A percentile compares a stretch with the other conserved stretches of the same genome.
phyloP scores from a whole-genome alignment of 106 monocot species.

The Platanthera guangdongensis region DNA sequence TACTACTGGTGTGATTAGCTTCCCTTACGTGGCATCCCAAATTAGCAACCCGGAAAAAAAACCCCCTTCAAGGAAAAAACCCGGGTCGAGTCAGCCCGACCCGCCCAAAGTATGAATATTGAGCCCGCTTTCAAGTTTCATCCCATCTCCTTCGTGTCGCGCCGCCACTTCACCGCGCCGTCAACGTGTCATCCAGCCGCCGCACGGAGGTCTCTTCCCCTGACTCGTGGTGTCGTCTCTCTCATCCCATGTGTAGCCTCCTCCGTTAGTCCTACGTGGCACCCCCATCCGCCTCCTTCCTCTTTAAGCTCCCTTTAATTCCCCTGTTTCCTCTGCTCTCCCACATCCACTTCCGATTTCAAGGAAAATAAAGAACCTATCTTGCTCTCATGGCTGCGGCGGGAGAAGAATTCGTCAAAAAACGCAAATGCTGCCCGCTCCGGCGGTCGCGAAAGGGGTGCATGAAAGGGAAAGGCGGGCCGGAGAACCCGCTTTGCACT shows the following conservation, averaged over 20 bases:
- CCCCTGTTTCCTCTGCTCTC: not conserved
- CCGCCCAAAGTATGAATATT: too few species aligned
- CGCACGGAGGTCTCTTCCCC: too few species aligned
- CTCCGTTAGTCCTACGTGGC: not conserved
- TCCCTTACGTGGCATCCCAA: too few species aligned
- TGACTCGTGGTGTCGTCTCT: too few species aligned
- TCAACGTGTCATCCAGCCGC: too few species aligned
- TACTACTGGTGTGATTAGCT: too few species aligned
- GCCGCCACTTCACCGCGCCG: too few species aligned
- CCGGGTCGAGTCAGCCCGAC: too few species aligned
- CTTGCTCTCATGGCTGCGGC: not conserved
- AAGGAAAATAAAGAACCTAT: not conserved
- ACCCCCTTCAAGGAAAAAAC: too few species aligned
- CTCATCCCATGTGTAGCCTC: not conserved
- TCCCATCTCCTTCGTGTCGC: too few species aligned
- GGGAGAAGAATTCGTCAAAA: not conserved
- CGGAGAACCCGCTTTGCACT: slow-evolving; percentile 34
- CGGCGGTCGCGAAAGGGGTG: slow-evolving; percentile 40
- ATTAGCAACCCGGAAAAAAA: too few species aligned
- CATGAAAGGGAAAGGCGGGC: slow-evolving; percentile 56
- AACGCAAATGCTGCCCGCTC: not conserved
- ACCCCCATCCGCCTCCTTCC: not conserved
- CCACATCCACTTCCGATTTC: not conserved
- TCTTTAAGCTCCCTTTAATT: not conserved
- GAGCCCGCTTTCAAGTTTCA: too few species aligned